Conservation (phyloP, 164 flowering plant genomes). For the Taxillus chinensis region DNA sequence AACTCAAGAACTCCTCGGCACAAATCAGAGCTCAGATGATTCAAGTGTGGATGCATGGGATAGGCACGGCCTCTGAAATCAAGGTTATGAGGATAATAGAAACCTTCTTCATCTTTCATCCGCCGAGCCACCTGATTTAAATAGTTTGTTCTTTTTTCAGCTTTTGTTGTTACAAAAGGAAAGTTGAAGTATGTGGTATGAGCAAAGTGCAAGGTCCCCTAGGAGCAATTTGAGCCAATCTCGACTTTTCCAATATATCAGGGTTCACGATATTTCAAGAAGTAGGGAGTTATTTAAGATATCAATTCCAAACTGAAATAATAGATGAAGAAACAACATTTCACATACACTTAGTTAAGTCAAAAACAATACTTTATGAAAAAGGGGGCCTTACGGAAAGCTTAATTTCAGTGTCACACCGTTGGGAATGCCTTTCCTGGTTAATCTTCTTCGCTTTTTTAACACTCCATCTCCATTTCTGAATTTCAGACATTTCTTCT, state of each 20-base stretch:
- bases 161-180: background rate
- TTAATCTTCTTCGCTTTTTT: slow-evolving; percentile 70
- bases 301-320: background rate
- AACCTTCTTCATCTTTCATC: slow-evolving; percentile 91
- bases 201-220: background rate
- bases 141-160: slow-evolving; percentile 9
- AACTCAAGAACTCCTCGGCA: slow-evolving; percentile 94
- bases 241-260: too few relatives aligned
- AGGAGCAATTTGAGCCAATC: too few relatives aligned
- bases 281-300: too few relatives aligned
- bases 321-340: background rate
- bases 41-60: slow-evolving; percentile 95
- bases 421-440: slow-evolving; percentile 71
- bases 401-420: slow-evolving; percentile 86
- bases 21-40: slow-evolving; percentile 85
- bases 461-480: slow-evolving; percentile 60
- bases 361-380: slow-evolving; percentile 1
- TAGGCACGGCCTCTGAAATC: slow-evolving; percentile 98
- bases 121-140: slow-evolving; percentile 71
- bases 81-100: slow-evolving; percentile 92
- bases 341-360: background rate
- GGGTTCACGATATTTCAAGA: too few relatives aligned
- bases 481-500: slow-evolving; percentile 50
- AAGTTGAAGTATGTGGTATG: slow-evolving; percentile 1
- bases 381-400: slow-evolving; percentile 56